Conservation (phyloP, 768 basidiomycete genomes). For the Suillus occidentalis region DNA sequence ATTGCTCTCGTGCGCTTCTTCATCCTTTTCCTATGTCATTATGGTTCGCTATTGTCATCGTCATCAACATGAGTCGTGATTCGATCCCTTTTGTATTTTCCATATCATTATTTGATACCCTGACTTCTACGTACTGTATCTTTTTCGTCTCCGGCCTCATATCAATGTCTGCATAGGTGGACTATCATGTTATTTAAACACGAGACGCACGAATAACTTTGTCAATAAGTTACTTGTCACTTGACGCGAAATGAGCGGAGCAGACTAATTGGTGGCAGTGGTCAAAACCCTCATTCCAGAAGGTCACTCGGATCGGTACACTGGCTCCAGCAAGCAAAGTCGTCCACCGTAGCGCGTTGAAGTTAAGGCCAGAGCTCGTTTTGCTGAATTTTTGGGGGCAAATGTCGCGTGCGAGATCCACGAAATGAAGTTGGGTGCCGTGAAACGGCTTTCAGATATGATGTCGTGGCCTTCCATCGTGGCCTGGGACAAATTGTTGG, state of each 20-base stretch:
- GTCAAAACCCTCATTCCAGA: no score
- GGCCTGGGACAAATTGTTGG: no score
- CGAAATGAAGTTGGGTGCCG: no score
- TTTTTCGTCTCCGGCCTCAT: not conserved
- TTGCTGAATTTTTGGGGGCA: no score
- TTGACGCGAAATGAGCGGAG: no score
- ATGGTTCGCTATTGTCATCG: constrained; percentile 20
- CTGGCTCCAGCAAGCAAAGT: not conserved
- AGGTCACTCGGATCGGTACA: not conserved
- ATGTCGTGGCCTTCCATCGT: no score
- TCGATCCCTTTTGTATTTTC: constrained; percentile 12
- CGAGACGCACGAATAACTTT: not conserved
- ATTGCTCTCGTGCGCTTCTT: constrained; percentile 7
- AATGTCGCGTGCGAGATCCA: no score
- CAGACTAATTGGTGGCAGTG: no score
- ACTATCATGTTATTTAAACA: not conserved
- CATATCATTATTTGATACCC: constrained; percentile 29
- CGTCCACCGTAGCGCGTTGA: no score
- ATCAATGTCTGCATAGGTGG: not conserved
- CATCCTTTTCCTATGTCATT: constrained; percentile 8
- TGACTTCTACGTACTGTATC: constrained; percentile 9
- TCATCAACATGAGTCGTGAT: constrained; percentile 5
- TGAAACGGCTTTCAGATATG: no score
- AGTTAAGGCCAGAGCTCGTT: no score
- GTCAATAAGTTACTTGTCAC: not conserved